Conservation (phyloP, 1,284 basidiomycete genomes). For the Phellopilus nigrolimitatus region DNA sequence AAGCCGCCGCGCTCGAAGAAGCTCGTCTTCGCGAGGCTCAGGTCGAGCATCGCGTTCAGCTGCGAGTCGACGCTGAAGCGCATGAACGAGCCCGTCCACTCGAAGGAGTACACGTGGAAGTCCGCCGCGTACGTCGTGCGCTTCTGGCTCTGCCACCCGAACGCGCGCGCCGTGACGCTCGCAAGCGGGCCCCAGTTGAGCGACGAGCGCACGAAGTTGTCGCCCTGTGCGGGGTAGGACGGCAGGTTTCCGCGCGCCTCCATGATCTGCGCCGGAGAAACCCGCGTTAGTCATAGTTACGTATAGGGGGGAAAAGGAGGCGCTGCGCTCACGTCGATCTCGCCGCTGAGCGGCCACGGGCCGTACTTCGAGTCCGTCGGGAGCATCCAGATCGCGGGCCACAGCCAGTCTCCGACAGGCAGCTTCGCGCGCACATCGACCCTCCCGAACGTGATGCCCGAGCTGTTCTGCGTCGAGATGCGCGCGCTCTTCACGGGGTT, state of each 20-base stretch:
- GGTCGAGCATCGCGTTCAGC: conserved; percentile 23
- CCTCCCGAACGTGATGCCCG: conserved; percentile 63
- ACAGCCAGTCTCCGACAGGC: conserved; percentile 69
- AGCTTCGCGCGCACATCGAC: conserved; percentile 68
- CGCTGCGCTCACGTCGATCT: conserved; percentile 29
- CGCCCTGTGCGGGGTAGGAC: conserved; percentile 21
- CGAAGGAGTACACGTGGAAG: conserved; percentile 39
- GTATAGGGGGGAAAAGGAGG: neutral
- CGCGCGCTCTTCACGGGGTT: conserved; percentile 76
- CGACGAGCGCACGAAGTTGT: conserved; percentile 34
- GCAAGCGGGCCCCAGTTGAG: conserved; percentile 38
- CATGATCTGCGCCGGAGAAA: conserved; percentile 28
- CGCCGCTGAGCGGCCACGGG: conserved; percentile 57
- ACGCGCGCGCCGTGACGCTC: conserved; percentile 32
- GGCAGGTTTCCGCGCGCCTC: conserved; percentile 25
- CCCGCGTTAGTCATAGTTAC: neutral
- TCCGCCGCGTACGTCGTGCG: conserved; percentile 35
- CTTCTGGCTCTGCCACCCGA: conserved; percentile 34
- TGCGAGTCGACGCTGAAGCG: conserved; percentile 21
- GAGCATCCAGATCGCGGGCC: conserved; percentile 85
- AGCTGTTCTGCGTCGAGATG: conserved; percentile 58
- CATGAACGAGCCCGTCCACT: conserved; percentile 39
- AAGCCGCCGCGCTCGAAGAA: conserved; percentile 37
- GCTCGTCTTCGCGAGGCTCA: conserved; percentile 26
- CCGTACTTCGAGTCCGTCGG: conserved; percentile 69